Base-by-base conservation (phyloP, 768 basidiomycete species). In the Epithele typhae region DNA sequence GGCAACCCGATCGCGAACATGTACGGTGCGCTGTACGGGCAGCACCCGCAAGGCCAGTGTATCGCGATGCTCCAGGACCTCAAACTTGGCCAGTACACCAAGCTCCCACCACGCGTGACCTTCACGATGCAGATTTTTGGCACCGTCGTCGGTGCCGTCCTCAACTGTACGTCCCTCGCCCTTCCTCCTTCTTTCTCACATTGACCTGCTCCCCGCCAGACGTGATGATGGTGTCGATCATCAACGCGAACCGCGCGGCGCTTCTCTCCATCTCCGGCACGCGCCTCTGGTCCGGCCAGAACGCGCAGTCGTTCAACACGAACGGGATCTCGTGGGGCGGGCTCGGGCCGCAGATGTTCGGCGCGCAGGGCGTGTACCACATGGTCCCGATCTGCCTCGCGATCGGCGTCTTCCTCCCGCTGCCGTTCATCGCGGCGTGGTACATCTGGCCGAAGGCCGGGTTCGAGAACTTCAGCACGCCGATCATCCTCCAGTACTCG, bases 311-410 rank as follows among this genome's bases (percentile, higher is more conserved):
- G 7, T 78, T 75, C 58, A 78, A 79, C 62, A 73, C 52, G 12
- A 60, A 62, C 53, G 79, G 78, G 6, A 69, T 79, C 21, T 67
- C 79, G 3, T 82, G 78, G 77, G 79, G 80, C 46, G 80, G 75
- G 2, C 69, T 81, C 22, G 74, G 15, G 10, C 52, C 44, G 34
- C 48, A 55, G 18, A 49, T 52, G 49, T 55, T 52, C 46, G 51
- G 59, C 24, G 19, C 45, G 17, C 37, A 50, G 18, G 33, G 37
- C n/a, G 19, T 40, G 21, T 54, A 52, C 49, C 44, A 40, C 45
- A 49, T 57, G 43, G 34, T 59, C 37, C 46, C 41, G 22, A 36
- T 57, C 73, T 71, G 69, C 68, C 52, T 74, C 70, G 39, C 75
- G 72, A n/a, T 77, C 45, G 78, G 78, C 15, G 68, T 80, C 19